phyloP scores from a whole-genome alignment of 139 green algal genomes.

The Chlamydomonas asymmetrica region DNA sequence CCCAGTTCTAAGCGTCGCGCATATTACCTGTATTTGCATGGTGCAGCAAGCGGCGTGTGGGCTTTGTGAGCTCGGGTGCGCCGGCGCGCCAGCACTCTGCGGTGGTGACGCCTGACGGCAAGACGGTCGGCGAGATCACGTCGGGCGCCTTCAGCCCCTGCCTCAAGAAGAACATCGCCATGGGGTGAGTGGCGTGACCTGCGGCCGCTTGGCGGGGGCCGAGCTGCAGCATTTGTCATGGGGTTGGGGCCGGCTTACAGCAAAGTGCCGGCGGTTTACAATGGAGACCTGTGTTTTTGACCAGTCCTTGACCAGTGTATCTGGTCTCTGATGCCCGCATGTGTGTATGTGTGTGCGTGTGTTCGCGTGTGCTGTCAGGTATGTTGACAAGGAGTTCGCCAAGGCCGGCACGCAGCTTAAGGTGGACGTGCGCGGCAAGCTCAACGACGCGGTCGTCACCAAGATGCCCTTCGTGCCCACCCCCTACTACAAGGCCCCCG shows the following conservation, averaged over 20 bases:
- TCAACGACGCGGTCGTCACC: slow-evolving; percentile 79
- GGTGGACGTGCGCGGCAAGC: slow-evolving; percentile 91
- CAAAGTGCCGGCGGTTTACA: no score
- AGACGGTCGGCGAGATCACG: slow-evolving; percentile 88
- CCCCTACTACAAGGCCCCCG: slow-evolving; percentile 84
- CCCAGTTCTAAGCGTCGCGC: no score
- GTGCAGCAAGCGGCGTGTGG: slow-evolving; percentile 76
- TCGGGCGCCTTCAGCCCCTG: slow-evolving; percentile 91
- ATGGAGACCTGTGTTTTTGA: no score
- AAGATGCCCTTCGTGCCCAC: slow-evolving; percentile 99
- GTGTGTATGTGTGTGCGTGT: no score
- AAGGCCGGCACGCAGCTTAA: slow-evolving; percentile 95
- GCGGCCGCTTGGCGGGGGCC: background rate
- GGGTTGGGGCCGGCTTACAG: no score
- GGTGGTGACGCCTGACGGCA: slow-evolving; percentile 63
- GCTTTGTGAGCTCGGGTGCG: slow-evolving; percentile 86
- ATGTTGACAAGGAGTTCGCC: slow-evolving; percentile 86
- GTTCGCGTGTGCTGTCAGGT: slow-evolving; percentile 50
- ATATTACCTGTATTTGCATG: no score
- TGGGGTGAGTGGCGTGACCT: slow-evolving; percentile 73
- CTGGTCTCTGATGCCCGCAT: no score
- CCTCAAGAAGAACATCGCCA: slow-evolving; percentile 98
- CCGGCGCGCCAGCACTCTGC: slow-evolving; percentile 80
- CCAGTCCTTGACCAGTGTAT: no score
- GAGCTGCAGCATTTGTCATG: no score